These are phyloP conservation scores for Penicillium daleae DNA, from an alignment of 495 filamentous ascomycete species.

Conservation along the genomic window DNA sequence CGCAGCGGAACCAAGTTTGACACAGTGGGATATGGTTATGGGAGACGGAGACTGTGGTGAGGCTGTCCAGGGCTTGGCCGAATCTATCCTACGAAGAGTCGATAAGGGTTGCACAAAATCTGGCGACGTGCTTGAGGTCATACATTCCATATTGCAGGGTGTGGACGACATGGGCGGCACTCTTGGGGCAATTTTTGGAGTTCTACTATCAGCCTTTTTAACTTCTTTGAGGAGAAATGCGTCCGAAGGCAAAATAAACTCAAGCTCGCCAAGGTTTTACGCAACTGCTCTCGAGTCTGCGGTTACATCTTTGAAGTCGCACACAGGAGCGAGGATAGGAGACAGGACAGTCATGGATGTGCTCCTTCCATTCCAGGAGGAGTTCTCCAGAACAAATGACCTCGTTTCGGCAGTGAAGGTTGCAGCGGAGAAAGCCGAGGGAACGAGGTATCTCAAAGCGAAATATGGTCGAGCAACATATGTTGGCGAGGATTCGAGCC, in stretches of 20 bases:
- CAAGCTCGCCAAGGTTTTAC: conserved; percentile 8
- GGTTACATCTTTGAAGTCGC: conserved; percentile 16
- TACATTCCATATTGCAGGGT: conserved; percentile 6
- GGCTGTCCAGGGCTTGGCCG: conserved; percentile 6
- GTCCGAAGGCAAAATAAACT: conserved; percentile 5
- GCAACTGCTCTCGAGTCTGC: conserved; percentile 14
- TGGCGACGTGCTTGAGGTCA: conserved; percentile 3
- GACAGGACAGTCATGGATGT: conserved; percentile 24
- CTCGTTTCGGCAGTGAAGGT: conserved; percentile 10
- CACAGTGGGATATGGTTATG: conserved; percentile 21
- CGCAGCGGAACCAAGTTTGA: conserved; percentile 17
- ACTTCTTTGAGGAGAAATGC: conserved; percentile 10
- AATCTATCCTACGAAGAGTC: neutral
- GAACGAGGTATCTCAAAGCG: conserved; percentile 16
- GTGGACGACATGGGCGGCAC: conserved; percentile 20
- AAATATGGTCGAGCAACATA: conserved; percentile 22
- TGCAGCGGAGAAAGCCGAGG: conserved; percentile 15
- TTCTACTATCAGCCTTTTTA: conserved; percentile 17
- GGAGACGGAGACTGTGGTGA: conserved; percentile 23
- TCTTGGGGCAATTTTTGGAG: conserved; percentile 20
- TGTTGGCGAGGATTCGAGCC: conserved; percentile 18
- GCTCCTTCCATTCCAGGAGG: conserved; percentile 17
- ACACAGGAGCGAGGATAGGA: conserved; percentile 17
- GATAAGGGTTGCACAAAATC: neutral
- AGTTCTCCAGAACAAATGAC: conserved; percentile 13